Base-by-base conservation (phyloP, 1,284 basidiomycete genomes). In the Trichosporon faecale region DNA sequence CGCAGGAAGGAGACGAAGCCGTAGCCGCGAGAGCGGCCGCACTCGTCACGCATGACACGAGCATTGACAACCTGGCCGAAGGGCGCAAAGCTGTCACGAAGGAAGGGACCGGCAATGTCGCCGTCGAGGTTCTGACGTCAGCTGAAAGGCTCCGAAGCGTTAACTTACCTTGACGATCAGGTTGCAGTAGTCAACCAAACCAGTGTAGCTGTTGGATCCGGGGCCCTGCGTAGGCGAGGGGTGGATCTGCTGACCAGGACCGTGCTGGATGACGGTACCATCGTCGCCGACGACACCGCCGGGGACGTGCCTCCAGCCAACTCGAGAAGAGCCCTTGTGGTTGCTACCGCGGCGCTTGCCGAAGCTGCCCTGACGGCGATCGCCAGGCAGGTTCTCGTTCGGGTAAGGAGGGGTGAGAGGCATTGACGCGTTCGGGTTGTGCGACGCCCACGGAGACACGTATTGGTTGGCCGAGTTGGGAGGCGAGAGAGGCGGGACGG, bases 1-100 rank as follows among this genome's bases (percentile, higher is more conserved):
- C 88, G 88, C 78, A 92, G 90, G 84, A 86, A 98, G 29, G 91
- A 93, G 69, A 98, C 95, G 78, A 98, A 98, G n/a, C 95, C 95
- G 79, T 96, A 98, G 5, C 94, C 94, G 69, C 93, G 90, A 80
- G 91, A 93, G 67, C 91, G 89, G 25, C 92, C 91, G 65, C 78
- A 85, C 75, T 94, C 91, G 77, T 94, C 94, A 27, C 93, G 89
- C 95, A 97, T 97, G 65, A 98, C 93, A 70, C 94, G 89, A 29
- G 94, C 94, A 80, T 94, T 93, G 71, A 93, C 90, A 69, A 95
- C 93, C 82, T 91, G 89, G 55, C 93, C 93, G 78, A 90, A 92
- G 89, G 92, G 76, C 0, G 66, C 23, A 33, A 96, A 96, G 78
- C 92, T 88, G 25, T 89, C 85, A 77, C 91, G 91, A 4, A 97